These are phyloP conservation scores for Solanum aculeatissimum DNA, from an alignment of 305 asterid species.

Conservation along the genomic window DNA sequence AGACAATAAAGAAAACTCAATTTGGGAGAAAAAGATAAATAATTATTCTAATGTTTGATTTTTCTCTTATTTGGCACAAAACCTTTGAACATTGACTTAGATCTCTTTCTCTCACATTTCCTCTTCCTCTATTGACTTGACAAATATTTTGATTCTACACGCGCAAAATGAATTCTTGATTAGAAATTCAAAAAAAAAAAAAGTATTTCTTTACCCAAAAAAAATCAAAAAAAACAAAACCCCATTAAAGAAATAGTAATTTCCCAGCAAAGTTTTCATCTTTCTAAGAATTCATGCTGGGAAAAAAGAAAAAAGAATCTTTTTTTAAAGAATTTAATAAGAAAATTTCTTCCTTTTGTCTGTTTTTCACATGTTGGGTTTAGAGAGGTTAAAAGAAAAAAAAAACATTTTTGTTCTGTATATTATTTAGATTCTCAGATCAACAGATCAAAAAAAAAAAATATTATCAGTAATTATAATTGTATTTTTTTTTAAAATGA, in stretches of 20 bases:
- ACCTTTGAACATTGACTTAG: slow-evolving; percentile 65
- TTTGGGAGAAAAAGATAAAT: neutral
- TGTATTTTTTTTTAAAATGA: neutral
- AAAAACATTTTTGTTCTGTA: neutral
- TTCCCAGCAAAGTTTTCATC: neutral
- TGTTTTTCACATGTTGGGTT: neutral
- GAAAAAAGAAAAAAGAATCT: neutral
- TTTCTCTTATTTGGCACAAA: slow-evolving; percentile 22
- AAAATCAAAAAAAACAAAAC: neutral
- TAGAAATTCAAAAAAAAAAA: neutral
- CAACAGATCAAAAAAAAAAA: neutral
- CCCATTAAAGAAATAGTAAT: neutral
- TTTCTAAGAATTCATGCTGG: neutral
- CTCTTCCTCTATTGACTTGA: slow-evolving; percentile 21
- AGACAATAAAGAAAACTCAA: neutral
- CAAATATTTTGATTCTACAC: slow-evolving; percentile 20
- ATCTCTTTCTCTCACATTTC: slow-evolving; percentile 13
- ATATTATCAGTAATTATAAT: neutral
- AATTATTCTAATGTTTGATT: slow-evolving; percentile 26
- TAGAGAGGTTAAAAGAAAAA: neutral
- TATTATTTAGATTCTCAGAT: neutral
- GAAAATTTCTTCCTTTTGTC: neutral
- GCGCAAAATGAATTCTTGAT: slow-evolving; percentile 15
- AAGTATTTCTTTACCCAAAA: slow-evolving; percentile 19
- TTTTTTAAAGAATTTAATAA: neutral